Base-by-base conservation (phyloP, 805 yeast species). In the Pichia cephalocereana region DNA sequence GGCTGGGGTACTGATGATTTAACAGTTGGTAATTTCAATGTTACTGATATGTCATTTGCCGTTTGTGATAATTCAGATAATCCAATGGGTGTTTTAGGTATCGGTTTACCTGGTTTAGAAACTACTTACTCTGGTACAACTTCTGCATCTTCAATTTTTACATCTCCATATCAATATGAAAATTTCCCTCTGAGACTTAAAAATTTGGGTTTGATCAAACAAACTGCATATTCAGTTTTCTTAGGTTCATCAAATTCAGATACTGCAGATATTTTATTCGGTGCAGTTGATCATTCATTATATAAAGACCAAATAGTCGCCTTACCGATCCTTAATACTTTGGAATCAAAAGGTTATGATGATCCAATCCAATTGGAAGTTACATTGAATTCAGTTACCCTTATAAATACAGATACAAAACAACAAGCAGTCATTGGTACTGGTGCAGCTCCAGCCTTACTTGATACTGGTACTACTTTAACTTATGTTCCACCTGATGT, bases 91-190 rank as follows among this genome's bases (percentile, higher is more conserved):
- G 90, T 86, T 30, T 65, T 86, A 39, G 89, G 90, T 26, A 78
- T 86, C 50, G 91, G 93, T 14, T 70, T 83, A 45, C 66, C 76
- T 5, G 84, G 79, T 12, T 70, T 85, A 46, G 95, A 89, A 63
- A 69, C 78, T 4, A 83, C 91, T 1, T 46, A 60, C 34, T 63
- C 56, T 40, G 54, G 59, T 28, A 54, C 70, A 9, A 51, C 50
- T 30, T 60, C 57, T 15, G 37, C 6, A 11, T 40, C 45, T 23
- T 44, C 48, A 3, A 38, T 46, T 10, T 43, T 36, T 6, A 14
- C 44, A 2, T 17, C 45, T 7, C 23, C 44, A 14, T 74, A 72
- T 57, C 63, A 64, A 17, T 86, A 86, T 64, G 71, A 74, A 46
- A 86, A 87, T 61, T 67, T 86, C 50, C 96, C 96, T 0, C 53